Percentiles rank a stretch among this genome's conserved stretches.
Conservation (phyloP, 306 rosid genomes). For the Adenanthera pavonina region DNA sequence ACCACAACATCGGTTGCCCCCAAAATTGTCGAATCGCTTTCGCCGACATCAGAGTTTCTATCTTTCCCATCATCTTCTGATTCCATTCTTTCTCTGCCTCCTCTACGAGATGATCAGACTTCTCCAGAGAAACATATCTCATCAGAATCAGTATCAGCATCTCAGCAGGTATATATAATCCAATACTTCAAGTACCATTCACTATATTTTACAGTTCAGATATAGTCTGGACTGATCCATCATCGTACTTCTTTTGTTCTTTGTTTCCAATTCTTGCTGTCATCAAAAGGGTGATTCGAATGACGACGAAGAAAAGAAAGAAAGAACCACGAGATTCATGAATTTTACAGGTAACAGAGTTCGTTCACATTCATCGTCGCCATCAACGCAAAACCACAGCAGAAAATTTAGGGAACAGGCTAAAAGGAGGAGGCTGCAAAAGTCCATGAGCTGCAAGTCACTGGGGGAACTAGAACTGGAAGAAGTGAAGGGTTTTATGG, state of each 20-base stretch:
- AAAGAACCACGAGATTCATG: constrained; percentile 35
- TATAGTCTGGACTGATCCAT: neutral
- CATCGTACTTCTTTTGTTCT: constrained; percentile 6
- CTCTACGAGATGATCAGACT: constrained; percentile 46
- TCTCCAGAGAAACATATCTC: constrained; percentile 46
- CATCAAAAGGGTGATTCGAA: constrained; percentile 47
- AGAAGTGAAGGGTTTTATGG: constrained; percentile 88
- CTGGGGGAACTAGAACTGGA: constrained; percentile 79
- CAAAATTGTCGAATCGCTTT: constrained; percentile 31
- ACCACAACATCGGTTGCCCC: constrained; percentile 36
- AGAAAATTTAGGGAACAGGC: constrained; percentile 26
- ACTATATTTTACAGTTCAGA: neutral
- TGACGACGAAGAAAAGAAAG: constrained; percentile 43
- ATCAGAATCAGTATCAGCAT: constrained; percentile 46
- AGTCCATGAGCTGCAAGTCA: constrained; percentile 71
- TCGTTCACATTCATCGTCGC: constrained; percentile 55
- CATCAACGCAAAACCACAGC: constrained; percentile 36
- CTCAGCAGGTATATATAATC: constrained; percentile 55
- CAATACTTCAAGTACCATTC: neutral
- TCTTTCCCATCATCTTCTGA: constrained; percentile 47
- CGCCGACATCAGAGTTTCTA: constrained; percentile 38
- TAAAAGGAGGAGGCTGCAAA: constrained; percentile 45
- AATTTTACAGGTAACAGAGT: constrained; percentile 27
- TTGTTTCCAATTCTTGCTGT: neutral
- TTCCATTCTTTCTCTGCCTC: constrained; percentile 38